Evolutionary conservation across 345 rosid species (phyloP).

Genomic region (Eucalyptus shirleyi): DNA sequence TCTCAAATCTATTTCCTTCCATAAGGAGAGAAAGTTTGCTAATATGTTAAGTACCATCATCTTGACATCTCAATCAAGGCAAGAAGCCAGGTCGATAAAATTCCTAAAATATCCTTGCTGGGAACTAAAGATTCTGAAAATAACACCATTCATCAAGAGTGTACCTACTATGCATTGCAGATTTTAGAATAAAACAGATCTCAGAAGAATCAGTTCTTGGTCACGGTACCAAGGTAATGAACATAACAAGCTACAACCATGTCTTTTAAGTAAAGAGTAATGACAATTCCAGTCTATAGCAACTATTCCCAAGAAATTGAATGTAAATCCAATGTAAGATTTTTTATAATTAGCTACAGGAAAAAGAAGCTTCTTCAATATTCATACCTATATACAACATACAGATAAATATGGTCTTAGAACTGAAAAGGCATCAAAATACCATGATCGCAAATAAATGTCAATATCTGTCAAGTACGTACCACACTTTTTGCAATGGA

Average conservation of each 20-base stretch:
- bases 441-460: neutral
- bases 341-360: neutral
- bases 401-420: neutral
- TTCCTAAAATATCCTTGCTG: neutral
- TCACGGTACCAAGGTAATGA: neutral
- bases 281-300: neutral
- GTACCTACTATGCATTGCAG: neutral
- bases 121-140: neutral
- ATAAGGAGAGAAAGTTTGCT: neutral
- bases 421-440: neutral
- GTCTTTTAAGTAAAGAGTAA: neutral
- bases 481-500: conserved; percentile 96
- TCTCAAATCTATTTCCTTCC: neutral
- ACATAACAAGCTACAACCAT: neutral
- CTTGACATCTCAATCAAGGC: neutral
- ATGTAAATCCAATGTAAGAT: neutral
- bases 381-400: neutral
- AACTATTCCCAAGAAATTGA: neutral
- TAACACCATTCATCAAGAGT: neutral
- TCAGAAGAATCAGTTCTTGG: neutral
- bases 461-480: neutral
- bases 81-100: neutral
- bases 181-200: neutral
- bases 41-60: neutral
- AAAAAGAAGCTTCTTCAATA: neutral